These are phyloP conservation scores for Russula sp. DNA, from an alignment of 768 basidiomycete genomes.

Conservation along the genomic window DNA sequence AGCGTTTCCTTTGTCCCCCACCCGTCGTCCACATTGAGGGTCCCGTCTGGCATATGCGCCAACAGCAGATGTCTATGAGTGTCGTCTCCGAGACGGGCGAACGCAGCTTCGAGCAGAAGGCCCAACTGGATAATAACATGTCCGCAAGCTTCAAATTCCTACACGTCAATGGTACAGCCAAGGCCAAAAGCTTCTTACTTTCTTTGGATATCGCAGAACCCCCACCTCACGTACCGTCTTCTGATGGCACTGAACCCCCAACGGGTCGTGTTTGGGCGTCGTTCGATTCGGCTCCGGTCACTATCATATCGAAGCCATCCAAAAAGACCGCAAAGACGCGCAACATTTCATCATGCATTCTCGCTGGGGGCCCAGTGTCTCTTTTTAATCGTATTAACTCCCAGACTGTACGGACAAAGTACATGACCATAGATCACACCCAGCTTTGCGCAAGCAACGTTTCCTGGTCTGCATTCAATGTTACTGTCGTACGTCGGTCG, in stretches of 20 bases:
- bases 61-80: conserved; percentile 77
- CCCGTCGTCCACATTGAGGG: conserved; percentile 91
- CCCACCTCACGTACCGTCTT: conserved; percentile 38
- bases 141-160: conserved; percentile 87
- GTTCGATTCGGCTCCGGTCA: conserved; percentile 87
- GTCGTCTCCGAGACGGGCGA: conserved; percentile 80
- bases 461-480: conserved; percentile 91
- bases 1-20: conserved; percentile 89
- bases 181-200: conserved; percentile 84
- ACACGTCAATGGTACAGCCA: conserved; percentile 82
- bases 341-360: conserved; percentile 84
- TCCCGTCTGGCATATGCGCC: conserved; percentile 75
- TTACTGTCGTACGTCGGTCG: conserved; percentile 76
- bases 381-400: conserved; percentile 96
- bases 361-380: conserved; percentile 82
- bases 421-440: conserved; percentile 86
- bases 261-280: conserved; percentile 79
- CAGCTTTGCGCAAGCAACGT: conserved; percentile 84
- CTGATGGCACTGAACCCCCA: conserved; percentile 30
- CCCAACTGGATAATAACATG: conserved; percentile 76
- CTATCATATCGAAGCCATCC: conserved; percentile 94
- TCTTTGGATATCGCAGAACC: conserved; percentile 82
- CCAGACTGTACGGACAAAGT: conserved; percentile 94
- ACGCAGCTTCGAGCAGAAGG: conserved; percentile 78
- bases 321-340: conserved; percentile 96